A percentile compares a stretch with the other conserved stretches of the same genome.
phyloP scores from a whole-genome alignment of 352 stramenopile species.

The Phytophthora melonis region DNA sequence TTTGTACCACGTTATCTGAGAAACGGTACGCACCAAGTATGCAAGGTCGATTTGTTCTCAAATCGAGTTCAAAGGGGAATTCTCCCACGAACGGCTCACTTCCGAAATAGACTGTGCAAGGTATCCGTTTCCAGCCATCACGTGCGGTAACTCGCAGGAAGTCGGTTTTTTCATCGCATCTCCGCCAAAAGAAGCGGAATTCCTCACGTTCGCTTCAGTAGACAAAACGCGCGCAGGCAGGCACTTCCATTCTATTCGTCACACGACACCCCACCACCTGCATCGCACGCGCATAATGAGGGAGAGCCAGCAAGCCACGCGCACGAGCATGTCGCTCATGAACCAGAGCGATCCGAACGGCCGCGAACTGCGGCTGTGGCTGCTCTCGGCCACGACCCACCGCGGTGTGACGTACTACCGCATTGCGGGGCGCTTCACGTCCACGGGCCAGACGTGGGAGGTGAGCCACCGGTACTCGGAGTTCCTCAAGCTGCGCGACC shows the following conservation, averaged over 20 bases:
- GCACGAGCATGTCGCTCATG: constrained; percentile 62
- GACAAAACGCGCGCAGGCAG: not conserved
- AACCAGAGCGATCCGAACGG: constrained; percentile 54
- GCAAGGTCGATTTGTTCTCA: not conserved
- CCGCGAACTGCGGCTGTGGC: constrained; percentile 70
- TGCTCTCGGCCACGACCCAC: constrained; percentile 64
- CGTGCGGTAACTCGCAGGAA: not conserved
- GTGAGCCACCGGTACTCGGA: constrained; percentile 88
- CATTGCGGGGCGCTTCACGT: constrained; percentile 70
- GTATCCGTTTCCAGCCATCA: not conserved
- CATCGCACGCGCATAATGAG: constrained; percentile 33
- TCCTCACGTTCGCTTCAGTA: not conserved
- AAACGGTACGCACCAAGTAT: not conserved
- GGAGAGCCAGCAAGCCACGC: constrained; percentile 49
- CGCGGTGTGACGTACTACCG: constrained; percentile 75
- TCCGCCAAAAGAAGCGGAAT: not conserved
- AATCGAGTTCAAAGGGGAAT: not conserved
- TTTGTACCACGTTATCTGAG: not conserved
- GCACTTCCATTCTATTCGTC: not conserved
- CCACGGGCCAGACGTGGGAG: constrained; percentile 78
- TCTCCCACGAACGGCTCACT: too few relatives aligned
- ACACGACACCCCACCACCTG: not conserved
- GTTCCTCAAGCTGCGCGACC: constrained; percentile 78
- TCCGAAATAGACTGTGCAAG: not conserved
- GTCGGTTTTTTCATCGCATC: not conserved